These are phyloP conservation scores for Huntiella omanensis DNA, from an alignment of 2,329 filamentous ascomycete species.

Conservation along the genomic window DNA sequence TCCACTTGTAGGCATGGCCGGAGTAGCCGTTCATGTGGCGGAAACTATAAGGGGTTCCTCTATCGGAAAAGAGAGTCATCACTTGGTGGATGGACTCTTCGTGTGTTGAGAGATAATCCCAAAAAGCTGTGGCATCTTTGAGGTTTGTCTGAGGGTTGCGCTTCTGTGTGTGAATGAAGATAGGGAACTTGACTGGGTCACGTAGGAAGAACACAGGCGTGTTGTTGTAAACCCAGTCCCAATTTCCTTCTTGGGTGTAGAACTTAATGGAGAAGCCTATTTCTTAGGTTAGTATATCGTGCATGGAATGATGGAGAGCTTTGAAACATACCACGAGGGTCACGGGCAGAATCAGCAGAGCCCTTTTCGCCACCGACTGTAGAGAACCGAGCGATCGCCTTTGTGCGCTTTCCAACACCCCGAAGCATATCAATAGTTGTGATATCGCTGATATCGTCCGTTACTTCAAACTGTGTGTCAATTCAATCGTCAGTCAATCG, in stretches of 20 bases:
- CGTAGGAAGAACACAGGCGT: slow-evolving; percentile 61
- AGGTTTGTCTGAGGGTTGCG: slow-evolving; percentile 53
- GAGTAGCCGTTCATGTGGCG: slow-evolving; percentile 51
- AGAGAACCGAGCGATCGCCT: slow-evolving; percentile 49
- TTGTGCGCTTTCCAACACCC: slow-evolving; percentile 49
- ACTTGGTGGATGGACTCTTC: slow-evolving; percentile 45
- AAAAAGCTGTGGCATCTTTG: slow-evolving; percentile 45
- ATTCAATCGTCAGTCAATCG: neutral
- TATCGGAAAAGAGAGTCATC: slow-evolving; percentile 47
- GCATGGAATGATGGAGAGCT: neutral
- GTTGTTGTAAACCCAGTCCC: slow-evolving; percentile 60
- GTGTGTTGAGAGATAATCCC: slow-evolving; percentile 31
- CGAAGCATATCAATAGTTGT: slow-evolving; percentile 34
- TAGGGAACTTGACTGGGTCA: slow-evolving; percentile 55
- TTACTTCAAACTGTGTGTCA: slow-evolving; percentile 23
- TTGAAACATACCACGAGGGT: slow-evolving; percentile 36
- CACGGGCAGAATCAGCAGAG: slow-evolving; percentile 51
- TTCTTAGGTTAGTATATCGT: neutral
- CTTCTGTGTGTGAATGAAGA: slow-evolving; percentile 65
- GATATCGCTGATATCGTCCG: slow-evolving; percentile 31
- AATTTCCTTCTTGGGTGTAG: slow-evolving; percentile 50
- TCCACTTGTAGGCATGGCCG: slow-evolving; percentile 48
- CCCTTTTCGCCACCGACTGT: slow-evolving; percentile 59
- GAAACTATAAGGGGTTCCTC: slow-evolving; percentile 45
- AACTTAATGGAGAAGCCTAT: slow-evolving; percentile 50